Conservation (phyloP, 371 early-diverging fungal species). For the Mucor circinelloides region DNA sequence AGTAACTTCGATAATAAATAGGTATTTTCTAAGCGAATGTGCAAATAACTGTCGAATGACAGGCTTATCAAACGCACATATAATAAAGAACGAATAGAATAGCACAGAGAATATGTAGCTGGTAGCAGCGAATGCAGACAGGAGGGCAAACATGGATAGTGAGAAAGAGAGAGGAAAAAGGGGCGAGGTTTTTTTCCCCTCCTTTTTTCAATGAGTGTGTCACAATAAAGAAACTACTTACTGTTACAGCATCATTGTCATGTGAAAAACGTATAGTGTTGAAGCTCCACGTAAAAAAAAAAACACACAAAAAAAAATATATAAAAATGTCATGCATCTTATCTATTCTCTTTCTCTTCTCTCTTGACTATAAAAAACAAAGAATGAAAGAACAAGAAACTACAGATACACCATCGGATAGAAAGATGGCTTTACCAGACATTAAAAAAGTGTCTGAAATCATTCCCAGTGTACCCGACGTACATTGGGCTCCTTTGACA, state of each 20-base stretch:
- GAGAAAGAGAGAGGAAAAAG: neutral
- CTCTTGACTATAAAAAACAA: neutral
- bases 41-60: neutral
- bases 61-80: conserved; percentile 11
- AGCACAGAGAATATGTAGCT: conserved; percentile 10
- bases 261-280: neutral
- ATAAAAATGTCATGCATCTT: neutral
- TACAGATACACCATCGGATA: neutral
- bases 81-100: neutral
- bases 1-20: neutral
- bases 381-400: conserved; percentile 2
- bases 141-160: neutral
- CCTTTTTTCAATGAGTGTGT: neutral
- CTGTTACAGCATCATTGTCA: neutral
- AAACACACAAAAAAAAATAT: neutral
- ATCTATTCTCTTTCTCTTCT: neutral
- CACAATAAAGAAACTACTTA: too few species aligned
- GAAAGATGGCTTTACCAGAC: neutral
- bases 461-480: conserved; percentile 6
- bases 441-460: neutral
- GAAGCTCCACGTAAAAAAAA: neutral
- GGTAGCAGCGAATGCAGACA: conserved; percentile 13
- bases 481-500: conserved; percentile 68
- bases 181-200: neutral
- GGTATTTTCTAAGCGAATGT: neutral